These are phyloP conservation scores for Solanum dulcamara DNA, from an alignment of 257 asterid species.

Conservation along the genomic window DNA sequence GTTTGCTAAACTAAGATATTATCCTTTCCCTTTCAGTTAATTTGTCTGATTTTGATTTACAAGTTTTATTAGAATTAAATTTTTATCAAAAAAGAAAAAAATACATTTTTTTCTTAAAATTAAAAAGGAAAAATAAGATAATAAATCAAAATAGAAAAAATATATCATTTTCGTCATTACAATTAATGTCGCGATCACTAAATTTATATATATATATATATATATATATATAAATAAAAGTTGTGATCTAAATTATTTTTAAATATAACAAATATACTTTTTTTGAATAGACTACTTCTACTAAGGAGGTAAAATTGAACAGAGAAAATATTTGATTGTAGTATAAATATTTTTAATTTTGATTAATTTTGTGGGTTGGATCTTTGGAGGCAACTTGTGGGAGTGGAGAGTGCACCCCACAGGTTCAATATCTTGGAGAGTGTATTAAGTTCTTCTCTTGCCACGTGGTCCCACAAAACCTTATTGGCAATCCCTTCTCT, in stretches of 20 bases:
- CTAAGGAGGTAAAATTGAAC: too few species aligned
- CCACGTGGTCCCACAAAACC: conserved; percentile 22
- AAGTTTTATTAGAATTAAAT: neutral
- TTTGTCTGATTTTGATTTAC: too few species aligned
- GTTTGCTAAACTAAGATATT: neutral
- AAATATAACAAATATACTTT: neutral
- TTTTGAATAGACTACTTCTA: neutral
- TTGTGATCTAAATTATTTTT: neutral
- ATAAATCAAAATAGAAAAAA: too few species aligned
- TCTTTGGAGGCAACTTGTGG: neutral
- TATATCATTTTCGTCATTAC: neutral
- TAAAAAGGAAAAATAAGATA: neutral
- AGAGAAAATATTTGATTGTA: neutral
- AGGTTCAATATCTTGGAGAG: conserved; percentile 17
- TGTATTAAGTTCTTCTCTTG: conserved; percentile 7
- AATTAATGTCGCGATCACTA: neutral
- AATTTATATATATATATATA: neutral
- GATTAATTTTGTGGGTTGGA: neutral
- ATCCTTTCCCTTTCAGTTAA: too few species aligned
- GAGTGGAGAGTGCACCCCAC: conserved; percentile 9
- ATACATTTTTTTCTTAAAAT: neutral
- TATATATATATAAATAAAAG: neutral
- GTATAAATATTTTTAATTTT: neutral
- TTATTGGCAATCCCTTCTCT: neutral
- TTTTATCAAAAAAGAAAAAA: too few species aligned